Evolutionary conservation across 495 filamentous ascomycete genomes (phyloP), one percentile per base, ranked within the genome.

Genomic region (Jackrogersella multiformis): DNA sequence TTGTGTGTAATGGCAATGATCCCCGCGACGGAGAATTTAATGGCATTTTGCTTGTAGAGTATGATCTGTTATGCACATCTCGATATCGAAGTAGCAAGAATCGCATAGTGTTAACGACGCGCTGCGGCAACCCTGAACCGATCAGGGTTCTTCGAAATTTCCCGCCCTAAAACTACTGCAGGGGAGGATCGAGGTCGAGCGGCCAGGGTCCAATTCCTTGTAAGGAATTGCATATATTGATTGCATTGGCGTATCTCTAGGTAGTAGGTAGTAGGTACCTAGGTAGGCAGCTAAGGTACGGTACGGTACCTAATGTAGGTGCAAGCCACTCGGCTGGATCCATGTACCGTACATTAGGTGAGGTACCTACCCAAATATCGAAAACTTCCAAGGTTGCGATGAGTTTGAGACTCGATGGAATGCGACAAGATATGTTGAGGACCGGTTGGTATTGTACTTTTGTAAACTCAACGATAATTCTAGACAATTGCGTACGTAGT

Each of bases 81-180:
- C 20, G 32, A 58, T 39, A 12, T 45, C 44, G 59, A 41, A 55
- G 18, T 49, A 21, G 39, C 21, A 30, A 53, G 24, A 36, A 53
- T 53, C 24, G 61, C 56, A 66, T 61, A 21, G 36, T 44, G 57
- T 51, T 42, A 26, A 45, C 35, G 44, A 66, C 41, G 42, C 20
- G 42, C 42, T 46, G 59, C 58, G 53, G 46, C 54, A 61, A 69
- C 66, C 61, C 48, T 61, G 61, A 61, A 6, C 28, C 56, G 23
- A 45, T 35, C 56, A 60, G 57, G 61, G 56, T 59, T 53, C 49
- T 45, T 63, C 35, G 23, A 28, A 65, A 64, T 61, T 64, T 55
- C 58, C 66, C 48, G 56, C 44, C 55, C 23, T 44, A 45, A 61
- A 46, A 54, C 66, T 69, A 69, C 66, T 69, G 66, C 66, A 69